Evolutionary conservation across 306 rosid species (phyloP).

Genomic region (Quercus robur): DNA sequence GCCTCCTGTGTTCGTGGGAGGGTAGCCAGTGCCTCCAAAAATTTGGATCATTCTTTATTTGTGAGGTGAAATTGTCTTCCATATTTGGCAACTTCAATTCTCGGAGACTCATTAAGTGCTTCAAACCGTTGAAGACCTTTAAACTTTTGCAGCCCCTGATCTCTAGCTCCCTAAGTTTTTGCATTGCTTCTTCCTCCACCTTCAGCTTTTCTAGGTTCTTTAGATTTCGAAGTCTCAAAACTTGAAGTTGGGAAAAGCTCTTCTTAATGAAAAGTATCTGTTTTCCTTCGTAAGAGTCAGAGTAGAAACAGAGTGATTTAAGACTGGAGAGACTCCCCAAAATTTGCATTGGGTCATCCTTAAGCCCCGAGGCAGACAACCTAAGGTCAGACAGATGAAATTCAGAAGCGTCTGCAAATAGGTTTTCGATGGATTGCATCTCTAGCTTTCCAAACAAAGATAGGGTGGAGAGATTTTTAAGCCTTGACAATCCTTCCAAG

Average conservation of each 20-base stretch:
- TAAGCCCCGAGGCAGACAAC: neutral
- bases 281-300: constrained; percentile 17
- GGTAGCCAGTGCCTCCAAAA: no score
- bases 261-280: neutral
- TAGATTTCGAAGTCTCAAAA: constrained; percentile 33
- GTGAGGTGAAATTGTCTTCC: neutral
- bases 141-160: constrained; percentile 7
- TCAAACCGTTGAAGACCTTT: constrained; percentile 6
- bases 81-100: neutral
- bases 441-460: constrained; percentile 20
- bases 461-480: constrained; percentile 26
- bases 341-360: neutral
- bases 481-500: neutral
- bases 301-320: neutral
- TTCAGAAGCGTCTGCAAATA: neutral
- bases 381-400: constrained; percentile 3
- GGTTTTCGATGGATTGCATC: no score
- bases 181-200: no score
- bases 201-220: neutral
- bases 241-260: constrained; percentile 27
- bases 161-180: constrained; percentile 24
- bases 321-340: neutral
- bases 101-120: constrained; percentile 5
- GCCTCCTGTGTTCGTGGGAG: no score
- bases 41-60: neutral